These are phyloP conservation scores for Phytopythium cucurbitacearum DNA, from an alignment of 352 stramenopile genomes.

Conservation along the genomic window DNA sequence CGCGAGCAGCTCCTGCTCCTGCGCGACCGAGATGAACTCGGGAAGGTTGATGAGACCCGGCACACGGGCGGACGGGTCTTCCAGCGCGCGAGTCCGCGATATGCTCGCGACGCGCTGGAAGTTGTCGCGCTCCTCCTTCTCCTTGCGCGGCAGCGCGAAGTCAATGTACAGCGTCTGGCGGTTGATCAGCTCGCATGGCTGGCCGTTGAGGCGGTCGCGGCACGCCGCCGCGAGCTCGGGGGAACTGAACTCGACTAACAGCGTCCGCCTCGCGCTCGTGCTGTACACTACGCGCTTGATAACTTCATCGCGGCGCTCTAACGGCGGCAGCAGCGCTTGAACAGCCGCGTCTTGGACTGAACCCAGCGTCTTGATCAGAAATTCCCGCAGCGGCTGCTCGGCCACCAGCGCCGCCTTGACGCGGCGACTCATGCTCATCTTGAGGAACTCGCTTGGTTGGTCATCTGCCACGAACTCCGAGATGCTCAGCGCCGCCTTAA, in stretches of 20 bases:
- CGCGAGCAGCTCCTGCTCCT: conserved; percentile 47
- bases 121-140: conserved; percentile 59
- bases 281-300: conserved; percentile 54
- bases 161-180: conserved; percentile 70
- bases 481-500: conserved; percentile 7
- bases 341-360: not conserved
- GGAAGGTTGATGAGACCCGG: conserved; percentile 56
- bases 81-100: conserved; percentile 32
- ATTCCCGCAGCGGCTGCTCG: conserved; percentile 43
- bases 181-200: conserved; percentile 49
- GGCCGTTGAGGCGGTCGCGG: conserved; percentile 45
- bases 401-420: conserved; percentile 49
- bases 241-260: conserved; percentile 37
- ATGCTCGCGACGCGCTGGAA: conserved; percentile 56
- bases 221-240: conserved; percentile 14
- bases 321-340: too few species aligned
- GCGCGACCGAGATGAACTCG: conserved; percentile 59
- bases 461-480: conserved; percentile 50
- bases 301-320: conserved; percentile 2
- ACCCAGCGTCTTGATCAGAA: conserved; percentile 30
- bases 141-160: conserved; percentile 58
- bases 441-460: conserved; percentile 49
- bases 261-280: conserved; percentile 40
- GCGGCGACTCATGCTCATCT: conserved; percentile 69
- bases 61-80: conserved; percentile 39